Base-by-base conservation (phyloP, 495 filamentous ascomycete genomes). In the Tuber indicum region DNA sequence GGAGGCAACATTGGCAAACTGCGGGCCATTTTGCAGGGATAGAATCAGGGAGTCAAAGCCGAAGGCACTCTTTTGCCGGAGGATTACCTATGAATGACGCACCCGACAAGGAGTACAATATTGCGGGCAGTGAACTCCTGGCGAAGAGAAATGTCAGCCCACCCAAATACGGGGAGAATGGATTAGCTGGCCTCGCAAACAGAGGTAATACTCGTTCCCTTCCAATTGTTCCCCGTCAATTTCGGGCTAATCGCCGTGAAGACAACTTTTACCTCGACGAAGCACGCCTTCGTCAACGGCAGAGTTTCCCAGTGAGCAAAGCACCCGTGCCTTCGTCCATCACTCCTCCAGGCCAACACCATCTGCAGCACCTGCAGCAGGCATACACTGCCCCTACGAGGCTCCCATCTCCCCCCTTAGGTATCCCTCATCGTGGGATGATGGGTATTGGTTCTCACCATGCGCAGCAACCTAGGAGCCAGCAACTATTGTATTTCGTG, bases 21-120 rank as follows among this genome's bases (percentile, higher is more conserved):
- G 90, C 94, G 36, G 92, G 92, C 14, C 62, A 74, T 36, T 97
- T 96, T 82, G 91, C 90, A 42, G 89, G 91, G 19, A 73, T 72
- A 7, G 82, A 83, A 73, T 74, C 78, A 43, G 82, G 81, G 47
- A 79, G 74, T 44, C 94, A 98, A 79, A 97, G 95, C 82, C 90
- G 96, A 72, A 91, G 96, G 5, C 96, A 99, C 85, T 98, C 96
- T n/a, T 97, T 99, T 84, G 95, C 94, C 44, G 81, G 79, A 4
- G 81, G 79, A 46, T 77, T 82, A 47, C 76, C 79, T 10, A 79
- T 79, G 76, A 72, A 72, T 75, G 82, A 84, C 23, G 66, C 71
- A 10, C 72, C 66, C 21, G 81, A 81, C 41, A 78, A 79, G 46
- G 79, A 82, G 58, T 80, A 82, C 75, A 77, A 74, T 23, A 73